Evolutionary conservation across 169 alveolate genomes (phyloP), one percentile per base, ranked within the genome.

Genomic region (Toxoplasma gondii): DNA sequence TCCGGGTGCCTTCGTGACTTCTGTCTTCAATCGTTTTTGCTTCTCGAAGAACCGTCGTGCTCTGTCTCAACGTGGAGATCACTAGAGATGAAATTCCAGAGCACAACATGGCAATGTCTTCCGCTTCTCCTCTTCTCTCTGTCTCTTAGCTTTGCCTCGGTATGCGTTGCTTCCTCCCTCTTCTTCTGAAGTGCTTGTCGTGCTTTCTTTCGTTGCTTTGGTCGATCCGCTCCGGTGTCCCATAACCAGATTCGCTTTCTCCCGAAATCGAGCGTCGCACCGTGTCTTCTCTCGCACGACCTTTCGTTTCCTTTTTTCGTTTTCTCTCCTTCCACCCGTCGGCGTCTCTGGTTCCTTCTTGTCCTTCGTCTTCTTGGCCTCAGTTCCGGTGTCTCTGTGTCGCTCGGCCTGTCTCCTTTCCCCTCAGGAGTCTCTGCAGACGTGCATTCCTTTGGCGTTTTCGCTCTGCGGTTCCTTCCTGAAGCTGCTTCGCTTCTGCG

Each of bases 401-500:
- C 39, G 4, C 82, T 69, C 86, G 22, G 39, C 58, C 44, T 78
- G 39, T 78, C 86, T 19, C 86, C 39, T 78, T n/a, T 78, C 78
- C 27, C 27, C 78, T 19, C 86, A 78, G 86, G 45, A 17, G 49
- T 78, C 49, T n/a, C 27, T 78, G 43, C 44, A 78, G 45, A n/a
- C 39, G 39, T 36, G 49, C 49, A n/a, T 78, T 19, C 86, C 86
- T 27, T 17, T 78, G 49, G 86, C 86, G n/a, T 78, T 78, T n/a
- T 78, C 86, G 24, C 49, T 78, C 39, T 78, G 86, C 44, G 45
- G 39, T 27, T 4, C 45, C 24, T 78, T 38, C 45, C 86, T 78
- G 19, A n/a, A 78, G 86, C 86, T 78, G 39, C 49, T 78, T 38
- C 86, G 86, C 4, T n/a, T 78, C 45, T 78, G 86, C 43, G 45